Evolutionary conservation across 768 basidiomycete genomes (phyloP).

Genomic region (Amanita phalloides): DNA sequence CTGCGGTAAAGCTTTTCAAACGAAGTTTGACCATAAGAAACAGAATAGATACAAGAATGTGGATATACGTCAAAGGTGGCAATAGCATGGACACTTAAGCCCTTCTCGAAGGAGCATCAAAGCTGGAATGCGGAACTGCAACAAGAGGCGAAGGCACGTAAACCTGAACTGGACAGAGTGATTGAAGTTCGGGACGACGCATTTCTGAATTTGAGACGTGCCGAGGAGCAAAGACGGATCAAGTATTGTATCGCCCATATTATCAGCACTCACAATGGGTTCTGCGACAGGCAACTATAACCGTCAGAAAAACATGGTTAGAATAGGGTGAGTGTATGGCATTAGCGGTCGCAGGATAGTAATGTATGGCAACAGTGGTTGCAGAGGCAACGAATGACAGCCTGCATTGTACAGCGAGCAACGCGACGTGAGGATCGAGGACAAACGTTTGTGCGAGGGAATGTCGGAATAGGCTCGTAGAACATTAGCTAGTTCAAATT

Average conservation of each 20-base stretch:
- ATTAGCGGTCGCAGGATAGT: no score
- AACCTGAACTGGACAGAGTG: slow-evolving; percentile 20
- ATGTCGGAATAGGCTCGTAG: no score
- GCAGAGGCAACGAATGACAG: no score
- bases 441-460: no score
- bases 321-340: no score
- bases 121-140: slow-evolving; percentile 25
- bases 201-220: slow-evolving; percentile 21
- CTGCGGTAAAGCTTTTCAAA: slow-evolving; percentile 12
- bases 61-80: neutral
- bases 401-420: no score
- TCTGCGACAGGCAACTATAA: neutral
- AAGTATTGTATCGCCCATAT: slow-evolving; percentile 17
- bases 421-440: no score
- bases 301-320: no score
- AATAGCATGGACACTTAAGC: neutral
- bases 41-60: neutral
- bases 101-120: neutral
- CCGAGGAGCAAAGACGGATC: slow-evolving; percentile 31
- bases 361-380: no score
- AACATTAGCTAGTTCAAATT: no score
- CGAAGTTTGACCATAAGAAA: slow-evolving; percentile 14
- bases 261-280: neutral
- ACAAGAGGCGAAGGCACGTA: slow-evolving; percentile 12
- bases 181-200: slow-evolving; percentile 22